Base-by-base conservation (phyloP, 345 rosid genomes). In the Hibiscus trionum region DNA sequence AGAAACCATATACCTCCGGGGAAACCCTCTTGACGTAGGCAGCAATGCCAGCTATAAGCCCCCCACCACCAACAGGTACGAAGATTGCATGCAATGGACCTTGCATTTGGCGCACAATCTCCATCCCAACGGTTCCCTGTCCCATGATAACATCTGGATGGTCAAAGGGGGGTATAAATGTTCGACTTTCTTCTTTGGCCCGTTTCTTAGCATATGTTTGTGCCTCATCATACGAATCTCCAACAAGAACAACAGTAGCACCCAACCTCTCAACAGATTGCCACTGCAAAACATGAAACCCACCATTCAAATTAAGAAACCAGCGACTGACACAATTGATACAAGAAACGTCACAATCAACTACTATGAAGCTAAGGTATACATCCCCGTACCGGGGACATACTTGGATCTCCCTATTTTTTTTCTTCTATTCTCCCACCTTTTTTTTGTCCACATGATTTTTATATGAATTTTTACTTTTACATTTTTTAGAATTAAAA, bases 41-140 rank as follows among this genome's bases (percentile, higher is more conserved):
- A 76, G 99, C 99, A 84, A 95, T 89, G 72, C 99, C 99, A 82
- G 97, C 97, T 39, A 92, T 85, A 44, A 95, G 85, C 46, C 99
- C 97, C 26, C 99, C 99, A 81, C 99, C 99, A 35, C 99, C 99
- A 2, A 95, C 85, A 4, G 99, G 99, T 37, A 95, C 97, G 80
- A 95, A 95, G 74, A 95, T 95, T n/a, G 97, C 97, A 73, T 90
- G 93, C 17, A 95, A 17, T 9, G 97, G 93, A 69, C 80, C 88
- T 70, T 79, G 80, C 80, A 81, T 82, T 68, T 92, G 98, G 21
- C 97, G 90, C 26, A 88, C 76, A 69, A 95, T 95, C 80, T 95
- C 99, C 99, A 90, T 92, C 33, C 99, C 99, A 12, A 90, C 78
- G 3, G 99, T 95, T 65, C 99, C 99, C 77, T 95, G 99, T 74